Percentiles rank a stretch among this genome's conserved stretches.
Evolutionary conservation across 257 asterid genomes (phyloP).

Genomic region (Solanum pinnatisectum): DNA sequence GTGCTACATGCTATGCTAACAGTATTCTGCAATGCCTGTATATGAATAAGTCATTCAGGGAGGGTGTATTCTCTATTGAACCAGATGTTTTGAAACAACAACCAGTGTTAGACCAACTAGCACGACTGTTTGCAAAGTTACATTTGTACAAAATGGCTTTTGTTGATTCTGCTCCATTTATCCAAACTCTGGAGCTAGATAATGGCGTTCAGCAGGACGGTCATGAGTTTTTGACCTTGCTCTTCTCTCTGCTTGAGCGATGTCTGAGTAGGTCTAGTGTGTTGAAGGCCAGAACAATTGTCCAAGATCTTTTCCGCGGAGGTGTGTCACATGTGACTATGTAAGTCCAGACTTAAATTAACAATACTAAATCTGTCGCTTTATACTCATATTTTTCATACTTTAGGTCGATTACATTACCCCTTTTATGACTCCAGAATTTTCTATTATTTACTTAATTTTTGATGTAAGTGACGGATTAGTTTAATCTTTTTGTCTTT

Average conservation of each 20-base stretch:
- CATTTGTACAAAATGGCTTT: slow-evolving; percentile 82
- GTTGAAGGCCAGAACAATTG: slow-evolving; percentile 60
- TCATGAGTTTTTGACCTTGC: slow-evolving; percentile 93
- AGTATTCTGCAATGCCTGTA: slow-evolving; percentile 89
- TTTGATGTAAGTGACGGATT: not conserved
- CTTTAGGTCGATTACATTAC: not conserved
- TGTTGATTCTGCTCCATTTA: slow-evolving; percentile 97
- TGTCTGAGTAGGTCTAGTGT: slow-evolving; percentile 71
- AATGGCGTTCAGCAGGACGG: slow-evolving; percentile 97
- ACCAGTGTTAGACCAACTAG: slow-evolving; percentile 77
- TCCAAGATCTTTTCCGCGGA: slow-evolving; percentile 95
- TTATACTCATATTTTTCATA: not conserved
- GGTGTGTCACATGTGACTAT: slow-evolving; percentile 90
- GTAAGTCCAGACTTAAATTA: slow-evolving; percentile 26
- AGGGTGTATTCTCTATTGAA: slow-evolving; percentile 83
- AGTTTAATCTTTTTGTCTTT: not conserved
- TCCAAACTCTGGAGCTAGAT: slow-evolving; percentile 83
- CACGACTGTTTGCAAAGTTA: slow-evolving; percentile 76
- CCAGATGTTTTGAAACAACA: slow-evolving; percentile 57
- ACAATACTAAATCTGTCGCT: not conserved
- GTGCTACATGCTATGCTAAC: slow-evolving; percentile 99
- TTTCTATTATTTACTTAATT: slow-evolving; percentile 5
- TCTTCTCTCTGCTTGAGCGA: slow-evolving; percentile 82
- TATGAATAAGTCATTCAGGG: slow-evolving; percentile 84
- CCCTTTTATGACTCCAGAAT: not conserved